A percentile compares a stretch with the other conserved stretches of the same genome.
These are phyloP conservation scores for Phytophthora sansomeana DNA, from an alignment of 352 stramenopile species.

Conservation along the genomic window DNA sequence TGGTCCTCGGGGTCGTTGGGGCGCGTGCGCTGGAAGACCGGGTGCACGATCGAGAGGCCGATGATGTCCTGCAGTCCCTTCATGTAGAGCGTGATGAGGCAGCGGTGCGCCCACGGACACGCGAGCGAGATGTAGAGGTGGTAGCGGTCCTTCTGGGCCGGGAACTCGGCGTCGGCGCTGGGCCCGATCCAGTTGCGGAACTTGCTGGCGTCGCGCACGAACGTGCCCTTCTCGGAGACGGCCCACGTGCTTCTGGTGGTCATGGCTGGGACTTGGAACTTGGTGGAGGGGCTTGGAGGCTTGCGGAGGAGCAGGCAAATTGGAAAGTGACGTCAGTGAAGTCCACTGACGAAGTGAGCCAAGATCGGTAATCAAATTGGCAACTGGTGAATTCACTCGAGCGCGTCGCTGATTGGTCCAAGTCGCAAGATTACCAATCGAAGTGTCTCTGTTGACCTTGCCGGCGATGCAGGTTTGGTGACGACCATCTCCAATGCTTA, in stretches of 20 bases:
- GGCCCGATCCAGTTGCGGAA: conserved; percentile 87
- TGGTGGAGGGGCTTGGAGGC: background rate
- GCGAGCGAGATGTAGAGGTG: conserved; percentile 97
- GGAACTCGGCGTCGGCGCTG: conserved; percentile 65
- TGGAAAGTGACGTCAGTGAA: conserved; percentile 38
- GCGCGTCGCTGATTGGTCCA: conserved; percentile 19
- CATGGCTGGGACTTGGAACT: conserved; percentile 39
- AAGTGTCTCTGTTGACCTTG: background rate
- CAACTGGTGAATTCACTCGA: conserved; percentile 3
- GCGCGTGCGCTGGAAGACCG: conserved; percentile 81
- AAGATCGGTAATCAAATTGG: conserved; percentile 25
- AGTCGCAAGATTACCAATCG: conserved; percentile 12
- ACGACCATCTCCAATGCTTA: no score
- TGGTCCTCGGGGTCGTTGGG: conserved; percentile 73
- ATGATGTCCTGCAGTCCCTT: conserved; percentile 97
- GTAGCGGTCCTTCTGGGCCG: conserved; percentile 78
- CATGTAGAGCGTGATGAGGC: conserved; percentile 88
- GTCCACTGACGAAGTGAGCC: background rate
- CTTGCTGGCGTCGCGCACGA: conserved; percentile 76
- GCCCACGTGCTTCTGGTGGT: conserved; percentile 70
- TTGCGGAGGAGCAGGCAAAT: conserved; percentile 12
- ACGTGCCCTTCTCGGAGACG: conserved; percentile 74
- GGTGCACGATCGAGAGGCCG: conserved; percentile 92
- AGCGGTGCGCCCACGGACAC: conserved; percentile 92
- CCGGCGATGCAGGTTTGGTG: no score